phyloP scores from a whole-genome alignment of 2,329 filamentous ascomycete genomes.

The Claviceps quebecensis region DNA sequence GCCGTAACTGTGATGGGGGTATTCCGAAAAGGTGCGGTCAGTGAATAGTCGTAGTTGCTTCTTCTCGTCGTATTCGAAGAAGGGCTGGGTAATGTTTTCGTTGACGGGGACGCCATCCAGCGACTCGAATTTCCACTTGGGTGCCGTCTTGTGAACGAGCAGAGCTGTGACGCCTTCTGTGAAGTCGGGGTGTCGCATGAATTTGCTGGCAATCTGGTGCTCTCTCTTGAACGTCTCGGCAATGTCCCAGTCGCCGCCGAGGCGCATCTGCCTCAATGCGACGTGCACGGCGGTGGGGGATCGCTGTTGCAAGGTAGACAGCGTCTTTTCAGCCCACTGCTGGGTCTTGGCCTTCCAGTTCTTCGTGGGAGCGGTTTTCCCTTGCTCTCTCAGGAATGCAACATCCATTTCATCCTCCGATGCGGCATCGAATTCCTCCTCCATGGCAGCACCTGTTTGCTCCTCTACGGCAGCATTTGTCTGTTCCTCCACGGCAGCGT shows the following conservation, averaged over 20 bases:
- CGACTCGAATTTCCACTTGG: conserved; percentile 62
- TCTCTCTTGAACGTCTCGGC: conserved; percentile 74
- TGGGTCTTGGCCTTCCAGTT: conserved; percentile 30
- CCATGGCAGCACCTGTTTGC: too few species aligned
- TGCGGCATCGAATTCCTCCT: too few species aligned
- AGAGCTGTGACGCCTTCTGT: conserved; percentile 76
- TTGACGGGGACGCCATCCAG: conserved; percentile 50
- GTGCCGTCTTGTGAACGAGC: conserved; percentile 55
- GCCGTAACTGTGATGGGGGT: conserved; percentile 57
- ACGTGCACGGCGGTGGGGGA: conserved; percentile 84
- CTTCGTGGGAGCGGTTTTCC: too few species aligned
- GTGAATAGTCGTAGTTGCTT: conserved; percentile 47
- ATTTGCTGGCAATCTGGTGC: conserved; percentile 67
- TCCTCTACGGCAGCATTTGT: too few species aligned
- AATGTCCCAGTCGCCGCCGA: conserved; percentile 66
- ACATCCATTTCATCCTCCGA: too few species aligned
- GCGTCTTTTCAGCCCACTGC: conserved; percentile 67
- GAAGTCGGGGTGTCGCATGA: conserved; percentile 90
- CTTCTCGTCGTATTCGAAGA: conserved; percentile 44
- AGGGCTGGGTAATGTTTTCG: conserved; percentile 45
- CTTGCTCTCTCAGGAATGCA: too few species aligned
- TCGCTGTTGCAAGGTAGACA: conserved; percentile 59
- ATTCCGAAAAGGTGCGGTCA: conserved; percentile 49
- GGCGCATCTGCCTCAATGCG: conserved; percentile 66
- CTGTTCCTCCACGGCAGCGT: too few species aligned